Base-by-base conservation (phyloP, 2,329 filamentous ascomycete genomes). In the Pseudopyricularia cyperi region DNA sequence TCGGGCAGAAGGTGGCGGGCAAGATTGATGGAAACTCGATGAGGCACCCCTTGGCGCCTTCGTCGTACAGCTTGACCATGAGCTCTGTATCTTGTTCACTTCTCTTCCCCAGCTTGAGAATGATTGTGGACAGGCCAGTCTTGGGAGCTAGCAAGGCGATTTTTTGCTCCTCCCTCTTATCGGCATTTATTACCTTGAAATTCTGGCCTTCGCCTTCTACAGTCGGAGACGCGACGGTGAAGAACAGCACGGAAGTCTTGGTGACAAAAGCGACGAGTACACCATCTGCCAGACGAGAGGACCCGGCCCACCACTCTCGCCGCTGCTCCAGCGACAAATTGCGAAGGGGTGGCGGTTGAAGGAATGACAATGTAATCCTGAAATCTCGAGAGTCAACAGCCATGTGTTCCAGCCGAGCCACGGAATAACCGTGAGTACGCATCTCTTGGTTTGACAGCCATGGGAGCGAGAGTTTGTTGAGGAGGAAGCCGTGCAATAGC, bases 1-100 rank as follows among this genome's bases (percentile, higher is more conserved):
- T 81, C 26, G 77, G 75, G 26, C 71, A 64, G 56, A 85, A 84
- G 0, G 80, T 71, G 0, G 74, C 71, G 2, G 82, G 65, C 2
- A 85, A 62, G 4, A 84, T 66, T 0, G 75, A 76, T 0, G 80
- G 81, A 52, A 85, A 83, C 55, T 85, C 81, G 1, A 84, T 69
- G 1, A 85, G 66, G 15, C 58, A 62, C 35, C 59, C 57, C 0
- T 60, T 7, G 55, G 42, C 1, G 19, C 33, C 0, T 55, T 52
- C 4, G 58, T 48, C 4, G 30, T 65, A 58, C 11, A 52, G 39
- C 28, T 32, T 42, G 5, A 24, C 22, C 17, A 51, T 15, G 19
- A 37, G 19, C n/a, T 37, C 26, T 33, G 15, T 22, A 8, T 30
- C 22, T 33, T 17, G 15, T 7, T 19, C 24, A 8, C 22, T 28